Conservation (phyloP, 805 yeast species). For the Candida odintsovae region DNA sequence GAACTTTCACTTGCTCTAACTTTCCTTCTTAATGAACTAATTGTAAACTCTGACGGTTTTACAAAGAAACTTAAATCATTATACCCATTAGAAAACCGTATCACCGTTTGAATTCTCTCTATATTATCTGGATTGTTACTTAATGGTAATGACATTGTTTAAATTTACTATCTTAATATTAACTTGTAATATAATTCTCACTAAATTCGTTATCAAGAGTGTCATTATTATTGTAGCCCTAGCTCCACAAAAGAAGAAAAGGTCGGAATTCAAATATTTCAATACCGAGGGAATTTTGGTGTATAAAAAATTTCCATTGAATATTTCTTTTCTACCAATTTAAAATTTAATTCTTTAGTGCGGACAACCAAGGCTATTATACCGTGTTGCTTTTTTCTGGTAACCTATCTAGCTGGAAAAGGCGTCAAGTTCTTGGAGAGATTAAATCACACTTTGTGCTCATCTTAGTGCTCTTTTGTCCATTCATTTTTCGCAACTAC, state of each 20-base stretch:
- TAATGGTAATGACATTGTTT: conserved; percentile 3
- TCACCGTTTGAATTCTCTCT: conserved; percentile 18
- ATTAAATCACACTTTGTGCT: conserved; percentile 35
- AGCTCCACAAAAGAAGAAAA: no score
- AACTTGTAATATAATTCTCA: no score
- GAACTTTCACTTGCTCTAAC: conserved; percentile 30
- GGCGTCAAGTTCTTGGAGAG: conserved; percentile 76
- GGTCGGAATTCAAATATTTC: no score
- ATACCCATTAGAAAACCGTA: conserved; percentile 42
- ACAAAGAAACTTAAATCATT: conserved; percentile 31
- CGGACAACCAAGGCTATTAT: conserved; percentile 69
- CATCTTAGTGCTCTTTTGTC: conserved; percentile 67
- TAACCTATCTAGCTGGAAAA: conserved; percentile 29
- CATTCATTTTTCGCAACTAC: conserved; percentile 26
- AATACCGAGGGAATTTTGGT: neutral
- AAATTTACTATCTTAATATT: no score
- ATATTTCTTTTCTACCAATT: neutral
- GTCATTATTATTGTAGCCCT: no score
- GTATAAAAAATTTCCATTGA: conserved; percentile 1
- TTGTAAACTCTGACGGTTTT: conserved; percentile 28
- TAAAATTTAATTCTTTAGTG: conserved; percentile 33
- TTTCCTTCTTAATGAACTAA: conserved; percentile 34
- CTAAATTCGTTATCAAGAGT: no score
- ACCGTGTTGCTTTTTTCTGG: conserved; percentile 64
- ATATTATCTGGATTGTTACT: neutral